Base-by-base conservation (phyloP, 164 flowering plant species). In the Chimonanthus praecox region DNA sequence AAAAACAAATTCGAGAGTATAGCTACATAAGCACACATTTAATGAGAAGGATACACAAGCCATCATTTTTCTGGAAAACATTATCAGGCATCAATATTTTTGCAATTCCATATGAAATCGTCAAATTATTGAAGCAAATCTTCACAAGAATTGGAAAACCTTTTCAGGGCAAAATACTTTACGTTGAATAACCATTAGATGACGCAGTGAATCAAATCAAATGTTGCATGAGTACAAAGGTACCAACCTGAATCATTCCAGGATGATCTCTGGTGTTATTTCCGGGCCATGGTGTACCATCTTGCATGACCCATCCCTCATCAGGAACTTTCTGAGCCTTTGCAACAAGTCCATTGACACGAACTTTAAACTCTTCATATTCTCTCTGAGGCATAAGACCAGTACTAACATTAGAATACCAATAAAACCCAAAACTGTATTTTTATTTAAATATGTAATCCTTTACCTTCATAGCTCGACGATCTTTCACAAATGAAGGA, bases 231-330 rank as follows among this genome's bases (percentile, higher is more conserved):
- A 33, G 33, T 33, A 33, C 33, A 33, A 33, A 74, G 0, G 33
- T 43, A 63, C 80, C 73, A 64, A 87, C 88, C 87, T 87, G 89
- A 58, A 87, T 87, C 90, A 87, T 85, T 69, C 90, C 90, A 47
- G 88, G 90, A 77, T 87, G 88, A 76, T 87, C 88, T 47, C 86
- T 74, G 43, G 80, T 82, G 74, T 83, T 87, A 74, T 87, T 87
- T 54, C 88, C 90, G 11, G 90, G 88, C 90, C 89, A 85, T 44
- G 88, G 85, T 69, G 87, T 83, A 18, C 89, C 89, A 82, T 87
- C 89, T 76, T 85, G 89, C 89, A 85, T 86, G 60, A 84, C 72
- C 89, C 89, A 86, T 50, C 88, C 88, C 58, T 86, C 88, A 58
- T 86, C 88, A 33, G 88, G 88, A 77, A 86, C 74, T 74, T 86